Percentiles rank a stretch among this genome's conserved stretches.
phyloP scores from a whole-genome alignment of 768 basidiomycete species.

The Auricularia heimuer region DNA sequence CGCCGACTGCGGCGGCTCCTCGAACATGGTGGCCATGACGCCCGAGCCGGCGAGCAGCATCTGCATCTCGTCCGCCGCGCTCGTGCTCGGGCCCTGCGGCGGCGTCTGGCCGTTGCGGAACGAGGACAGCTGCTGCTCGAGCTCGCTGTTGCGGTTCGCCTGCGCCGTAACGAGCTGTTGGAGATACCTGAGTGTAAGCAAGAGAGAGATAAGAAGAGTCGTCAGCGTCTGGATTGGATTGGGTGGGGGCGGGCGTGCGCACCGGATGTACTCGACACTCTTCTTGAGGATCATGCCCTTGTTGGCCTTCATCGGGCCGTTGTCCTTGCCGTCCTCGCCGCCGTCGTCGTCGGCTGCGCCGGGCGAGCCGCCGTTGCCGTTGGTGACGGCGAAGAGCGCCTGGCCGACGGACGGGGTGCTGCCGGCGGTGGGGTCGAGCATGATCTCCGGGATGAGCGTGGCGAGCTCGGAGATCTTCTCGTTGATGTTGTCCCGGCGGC shows the following conservation, averaged over 20 bases:
- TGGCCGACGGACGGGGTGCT: slow-evolving; percentile 9
- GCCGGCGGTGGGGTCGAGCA: slow-evolving; percentile 51
- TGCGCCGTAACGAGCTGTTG: slow-evolving; percentile 80
- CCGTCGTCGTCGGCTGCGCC: slow-evolving; percentile 14
- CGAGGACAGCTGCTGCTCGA: slow-evolving; percentile 53
- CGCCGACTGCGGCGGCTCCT: not conserved
- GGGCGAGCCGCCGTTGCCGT: not conserved
- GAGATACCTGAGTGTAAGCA: slow-evolving; percentile 41
- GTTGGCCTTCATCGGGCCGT: slow-evolving; percentile 69
- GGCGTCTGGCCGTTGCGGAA: not conserved
- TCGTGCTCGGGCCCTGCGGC: not conserved
- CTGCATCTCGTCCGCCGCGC: not conserved
- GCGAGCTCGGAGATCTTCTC: slow-evolving; percentile 90
- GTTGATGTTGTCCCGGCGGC: slow-evolving; percentile 87
- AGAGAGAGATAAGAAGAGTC: not conserved
- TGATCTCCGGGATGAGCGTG: slow-evolving; percentile 76
- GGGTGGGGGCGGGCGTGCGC: slow-evolving; percentile 9
- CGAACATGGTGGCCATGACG: not conserved
- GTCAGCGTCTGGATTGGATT: too few relatives aligned
- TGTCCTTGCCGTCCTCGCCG: slow-evolving; percentile 15
- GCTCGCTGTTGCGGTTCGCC: slow-evolving; percentile 65
- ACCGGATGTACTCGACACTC: slow-evolving; percentile 63
- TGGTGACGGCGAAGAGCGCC: slow-evolving; percentile 11
- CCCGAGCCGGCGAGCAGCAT: not conserved
- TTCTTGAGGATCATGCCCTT: slow-evolving; percentile 90